Evolutionary conservation across 2,329 filamentous ascomycete genomes (phyloP).

Genomic region (Fusarium lyarnte): DNA sequence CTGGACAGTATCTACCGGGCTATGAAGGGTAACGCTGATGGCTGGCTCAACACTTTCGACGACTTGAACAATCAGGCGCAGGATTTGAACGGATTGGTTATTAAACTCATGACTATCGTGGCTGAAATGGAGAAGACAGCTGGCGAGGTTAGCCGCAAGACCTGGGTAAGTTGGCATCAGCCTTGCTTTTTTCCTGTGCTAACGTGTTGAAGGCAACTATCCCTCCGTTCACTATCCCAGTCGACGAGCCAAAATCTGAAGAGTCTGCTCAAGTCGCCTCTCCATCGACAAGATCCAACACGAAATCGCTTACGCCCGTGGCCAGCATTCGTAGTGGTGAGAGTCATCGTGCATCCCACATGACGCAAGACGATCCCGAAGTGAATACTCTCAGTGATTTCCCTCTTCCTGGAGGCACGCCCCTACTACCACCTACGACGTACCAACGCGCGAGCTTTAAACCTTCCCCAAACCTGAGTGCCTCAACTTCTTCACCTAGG

Average conservation of each 20-base stretch:
- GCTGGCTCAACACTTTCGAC: constrained; percentile 84
- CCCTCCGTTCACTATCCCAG: constrained; percentile 39
- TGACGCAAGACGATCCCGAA: constrained; percentile 24
- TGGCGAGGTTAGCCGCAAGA: constrained; percentile 82
- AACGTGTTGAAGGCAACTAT: constrained; percentile 37
- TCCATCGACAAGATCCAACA: constrained; percentile 16
- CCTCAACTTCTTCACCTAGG: constrained; percentile 11
- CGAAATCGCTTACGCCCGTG: constrained; percentile 18
- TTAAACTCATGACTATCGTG: constrained; percentile 79
- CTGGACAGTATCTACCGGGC: constrained; percentile 80
- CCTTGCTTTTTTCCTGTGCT: not conserved
- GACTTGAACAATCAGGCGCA: constrained; percentile 79
- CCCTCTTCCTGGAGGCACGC: constrained; percentile 40
- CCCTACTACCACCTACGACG: constrained; percentile 39
- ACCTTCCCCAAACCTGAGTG: constrained; percentile 19
- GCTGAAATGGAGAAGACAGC: constrained; percentile 88
- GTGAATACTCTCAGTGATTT: constrained; percentile 42
- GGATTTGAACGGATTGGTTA: constrained; percentile 74
- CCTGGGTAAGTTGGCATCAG: constrained; percentile 65
- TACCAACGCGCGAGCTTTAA: constrained; percentile 27
- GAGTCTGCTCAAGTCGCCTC: constrained; percentile 15
- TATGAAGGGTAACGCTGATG: constrained; percentile 92
- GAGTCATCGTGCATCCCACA: constrained; percentile 16
- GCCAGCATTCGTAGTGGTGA: constrained; percentile 37
- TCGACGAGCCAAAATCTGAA: constrained; percentile 12